phyloP scores from a whole-genome alignment of 345 rosid genomes.

The Laguncularia racemosa region DNA sequence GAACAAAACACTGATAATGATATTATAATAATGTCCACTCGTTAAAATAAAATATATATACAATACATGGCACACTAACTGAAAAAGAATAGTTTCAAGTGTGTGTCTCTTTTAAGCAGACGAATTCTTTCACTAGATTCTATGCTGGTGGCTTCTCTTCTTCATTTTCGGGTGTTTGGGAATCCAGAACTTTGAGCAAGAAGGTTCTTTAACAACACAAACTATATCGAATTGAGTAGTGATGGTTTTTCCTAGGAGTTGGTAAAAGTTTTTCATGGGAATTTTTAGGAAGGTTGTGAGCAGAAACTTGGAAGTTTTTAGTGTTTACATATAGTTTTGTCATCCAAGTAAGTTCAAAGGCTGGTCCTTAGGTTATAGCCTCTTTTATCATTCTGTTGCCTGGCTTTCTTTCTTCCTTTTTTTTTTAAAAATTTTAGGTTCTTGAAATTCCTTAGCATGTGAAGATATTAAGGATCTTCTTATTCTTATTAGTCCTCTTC shows the following conservation, averaged over 20 bases:
- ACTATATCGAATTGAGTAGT: background rate
- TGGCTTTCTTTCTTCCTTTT: too few relatives aligned
- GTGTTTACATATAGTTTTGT: too few relatives aligned
- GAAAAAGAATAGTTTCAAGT: slow-evolving; percentile 14
- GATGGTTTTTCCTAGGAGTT: background rate
- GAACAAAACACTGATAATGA: slow-evolving; percentile 8
- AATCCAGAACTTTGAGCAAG: slow-evolving; percentile 29
- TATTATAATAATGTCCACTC: slow-evolving; percentile 5
- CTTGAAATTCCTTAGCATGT: too few relatives aligned
- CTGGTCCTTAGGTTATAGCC: too few relatives aligned
- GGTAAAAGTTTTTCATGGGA: too few relatives aligned
- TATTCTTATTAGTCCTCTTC: too few relatives aligned
- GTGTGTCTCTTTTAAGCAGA: slow-evolving; percentile 38
- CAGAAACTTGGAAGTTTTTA: too few relatives aligned
- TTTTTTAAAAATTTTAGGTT: too few relatives aligned
- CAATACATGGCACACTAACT: background rate
- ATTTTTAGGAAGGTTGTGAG: too few relatives aligned
- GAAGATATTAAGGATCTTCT: too few relatives aligned
- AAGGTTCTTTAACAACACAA: slow-evolving; percentile 17
- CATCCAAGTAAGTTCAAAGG: too few relatives aligned
- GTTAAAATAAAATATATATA: background rate
- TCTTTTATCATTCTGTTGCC: too few relatives aligned
- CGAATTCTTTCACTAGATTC: slow-evolving; percentile 27
- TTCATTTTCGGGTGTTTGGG: background rate
- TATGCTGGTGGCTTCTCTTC: background rate